phyloP scores from a whole-genome alignment of 345 rosid genomes.

The Murraya koenigii region DNA sequence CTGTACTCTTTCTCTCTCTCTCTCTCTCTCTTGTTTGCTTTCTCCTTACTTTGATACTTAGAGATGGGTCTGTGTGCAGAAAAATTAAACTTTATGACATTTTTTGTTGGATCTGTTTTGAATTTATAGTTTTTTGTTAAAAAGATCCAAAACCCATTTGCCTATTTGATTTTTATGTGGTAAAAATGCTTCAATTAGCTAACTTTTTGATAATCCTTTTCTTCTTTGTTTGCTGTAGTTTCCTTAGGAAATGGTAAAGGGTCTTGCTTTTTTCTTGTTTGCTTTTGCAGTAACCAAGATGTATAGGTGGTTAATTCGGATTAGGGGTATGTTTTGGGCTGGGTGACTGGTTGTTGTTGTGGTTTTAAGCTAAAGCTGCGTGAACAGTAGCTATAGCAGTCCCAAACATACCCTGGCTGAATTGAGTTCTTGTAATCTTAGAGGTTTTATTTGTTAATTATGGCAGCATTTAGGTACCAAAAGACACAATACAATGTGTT shows the following conservation, averaged over 20 bases:
- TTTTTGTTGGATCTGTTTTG: neutral
- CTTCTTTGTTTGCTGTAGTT: too few relatives aligned
- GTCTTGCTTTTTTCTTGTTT: too few relatives aligned
- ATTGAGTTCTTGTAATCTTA: neutral
- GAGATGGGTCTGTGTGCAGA: neutral
- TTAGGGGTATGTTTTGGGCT: neutral
- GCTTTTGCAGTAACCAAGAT: neutral
- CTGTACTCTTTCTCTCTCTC: conserved; percentile 36
- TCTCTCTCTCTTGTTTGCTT: conserved; percentile 5
- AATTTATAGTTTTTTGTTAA: neutral
- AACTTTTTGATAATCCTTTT: neutral
- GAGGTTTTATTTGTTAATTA: neutral
- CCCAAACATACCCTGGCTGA: neutral
- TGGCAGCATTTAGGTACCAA: conserved; percentile 57
- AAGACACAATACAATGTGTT: conserved; percentile 65
- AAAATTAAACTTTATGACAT: neutral
- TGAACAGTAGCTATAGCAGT: neutral
- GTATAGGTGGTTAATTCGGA: neutral
- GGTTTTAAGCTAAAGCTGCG: neutral
- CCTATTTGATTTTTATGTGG: neutral
- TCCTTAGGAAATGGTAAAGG: neutral
- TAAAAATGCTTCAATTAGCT: neutral
- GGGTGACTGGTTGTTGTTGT: neutral
- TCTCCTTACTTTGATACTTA: too few relatives aligned
- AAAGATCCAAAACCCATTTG: neutral